Conservation (phyloP, 2,329 filamentous ascomycete genomes). For the Xylogone sp. region DNA sequence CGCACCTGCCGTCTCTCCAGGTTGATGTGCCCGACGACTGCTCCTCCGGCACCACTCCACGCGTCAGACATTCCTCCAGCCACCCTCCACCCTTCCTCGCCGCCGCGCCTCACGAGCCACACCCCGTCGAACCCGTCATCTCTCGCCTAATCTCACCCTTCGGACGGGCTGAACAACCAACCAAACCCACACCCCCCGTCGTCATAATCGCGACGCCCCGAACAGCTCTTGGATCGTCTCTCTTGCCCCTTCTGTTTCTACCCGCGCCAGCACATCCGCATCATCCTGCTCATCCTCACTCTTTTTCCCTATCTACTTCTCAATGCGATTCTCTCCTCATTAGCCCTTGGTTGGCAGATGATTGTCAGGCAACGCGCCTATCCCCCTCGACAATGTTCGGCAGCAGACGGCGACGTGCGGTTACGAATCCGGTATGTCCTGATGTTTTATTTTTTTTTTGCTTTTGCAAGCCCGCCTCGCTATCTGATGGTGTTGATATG, state of each 20-base stretch:
- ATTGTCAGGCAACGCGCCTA: slow-evolving; percentile 15
- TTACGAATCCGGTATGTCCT: slow-evolving; percentile 37
- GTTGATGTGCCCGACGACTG: not conserved
- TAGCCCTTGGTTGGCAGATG: slow-evolving; percentile 29
- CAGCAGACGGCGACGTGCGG: slow-evolving; percentile 30
- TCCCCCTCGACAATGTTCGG: slow-evolving; percentile 28
- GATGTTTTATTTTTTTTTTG: slow-evolving; percentile 11
- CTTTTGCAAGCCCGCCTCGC: slow-evolving; percentile 10
- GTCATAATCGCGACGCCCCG: not conserved
- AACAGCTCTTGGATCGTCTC: not conserved
- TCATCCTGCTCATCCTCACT: too few species aligned
- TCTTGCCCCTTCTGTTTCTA: too few species aligned
- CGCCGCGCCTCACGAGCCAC: not conserved
- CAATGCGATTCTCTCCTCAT: slow-evolving; percentile 27
- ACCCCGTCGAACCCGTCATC: not conserved
- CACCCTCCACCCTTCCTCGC: not conserved
- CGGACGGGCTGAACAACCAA: too few species aligned
- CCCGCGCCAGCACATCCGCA: not conserved
- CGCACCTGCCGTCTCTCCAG: not conserved
- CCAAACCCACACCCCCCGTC: too few species aligned
- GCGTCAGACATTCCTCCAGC: not conserved
- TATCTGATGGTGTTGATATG: too few species aligned
- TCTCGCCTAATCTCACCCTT: not conserved
- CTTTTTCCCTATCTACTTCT: too few species aligned
- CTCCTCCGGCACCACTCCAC: not conserved